These are phyloP conservation scores for Salix dunnii DNA, from an alignment of 345 rosid species.

Conservation along the genomic window DNA sequence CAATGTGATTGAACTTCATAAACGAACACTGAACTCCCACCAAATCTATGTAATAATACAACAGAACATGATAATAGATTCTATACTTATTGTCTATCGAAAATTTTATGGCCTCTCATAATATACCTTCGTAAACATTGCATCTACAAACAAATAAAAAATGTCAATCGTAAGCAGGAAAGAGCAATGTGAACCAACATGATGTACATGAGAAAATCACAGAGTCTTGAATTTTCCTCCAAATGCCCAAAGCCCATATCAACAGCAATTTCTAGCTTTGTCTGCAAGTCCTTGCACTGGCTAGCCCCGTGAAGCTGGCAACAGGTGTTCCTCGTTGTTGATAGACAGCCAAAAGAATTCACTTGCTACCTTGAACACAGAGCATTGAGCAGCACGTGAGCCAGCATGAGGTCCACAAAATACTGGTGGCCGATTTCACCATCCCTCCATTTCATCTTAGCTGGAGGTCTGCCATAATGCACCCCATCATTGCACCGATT, in stretches of 20 bases:
- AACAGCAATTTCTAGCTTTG: background rate
- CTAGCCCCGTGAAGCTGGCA: background rate
- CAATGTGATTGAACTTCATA: background rate
- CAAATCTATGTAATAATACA: constrained; percentile 2
- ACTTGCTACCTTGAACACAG: constrained; percentile 45
- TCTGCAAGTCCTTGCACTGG: constrained; percentile 9
- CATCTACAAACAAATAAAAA: constrained; percentile 31
- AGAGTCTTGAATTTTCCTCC: constrained; percentile 1
- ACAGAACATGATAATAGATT: constrained; percentile 3
- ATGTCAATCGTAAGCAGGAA: constrained; percentile 15
- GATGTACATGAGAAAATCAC: background rate
- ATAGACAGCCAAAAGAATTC: background rate
- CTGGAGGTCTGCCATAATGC: constrained; percentile 87
- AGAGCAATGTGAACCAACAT: constrained; percentile 2
- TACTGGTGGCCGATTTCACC: constrained; percentile 96
- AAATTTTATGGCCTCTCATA: constrained; percentile 4
- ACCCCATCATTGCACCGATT: constrained; percentile 89
- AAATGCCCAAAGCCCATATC: constrained; percentile 7
- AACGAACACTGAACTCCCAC: background rate
- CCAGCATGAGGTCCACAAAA: constrained; percentile 93
- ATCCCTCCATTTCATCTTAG: constrained; percentile 80
- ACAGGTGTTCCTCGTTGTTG: background rate
- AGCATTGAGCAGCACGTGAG: constrained; percentile 74
- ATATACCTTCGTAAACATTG: constrained; percentile 5
- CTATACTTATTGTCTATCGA: background rate